Evolutionary conservation across 345 rosid genomes (phyloP).

Genomic region (Citrus unshiu): DNA sequence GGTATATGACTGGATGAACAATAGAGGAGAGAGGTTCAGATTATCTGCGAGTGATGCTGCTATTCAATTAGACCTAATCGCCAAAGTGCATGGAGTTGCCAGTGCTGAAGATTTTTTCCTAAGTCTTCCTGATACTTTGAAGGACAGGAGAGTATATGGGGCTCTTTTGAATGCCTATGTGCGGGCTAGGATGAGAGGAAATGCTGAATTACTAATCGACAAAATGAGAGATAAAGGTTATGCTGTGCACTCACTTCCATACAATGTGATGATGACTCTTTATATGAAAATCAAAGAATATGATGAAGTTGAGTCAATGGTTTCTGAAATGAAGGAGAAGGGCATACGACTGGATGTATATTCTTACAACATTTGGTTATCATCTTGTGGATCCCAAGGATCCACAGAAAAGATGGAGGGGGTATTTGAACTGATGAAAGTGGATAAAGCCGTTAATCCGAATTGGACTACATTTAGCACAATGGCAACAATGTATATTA

Average conservation of each 20-base stretch:
- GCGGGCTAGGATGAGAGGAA: conserved; percentile 50
- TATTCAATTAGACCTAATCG: conserved; percentile 82
- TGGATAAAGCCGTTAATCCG: conserved; percentile 50
- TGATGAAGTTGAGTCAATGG: conserved; percentile 61
- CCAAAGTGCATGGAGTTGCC: conserved; percentile 74
- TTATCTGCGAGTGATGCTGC: conserved; percentile 86
- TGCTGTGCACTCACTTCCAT: conserved; percentile 65
- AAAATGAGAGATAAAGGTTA: conserved; percentile 67
- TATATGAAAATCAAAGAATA: conserved; percentile 81
- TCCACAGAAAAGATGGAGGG: conserved; percentile 69
- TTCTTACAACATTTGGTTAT: conserved; percentile 93
- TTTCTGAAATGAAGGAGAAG: conserved; percentile 78
- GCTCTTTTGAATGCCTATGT: conserved; percentile 83
- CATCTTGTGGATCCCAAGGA: conserved; percentile 71
- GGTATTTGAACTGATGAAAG: conserved; percentile 72
- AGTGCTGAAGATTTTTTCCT: conserved; percentile 65
- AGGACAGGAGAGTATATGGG: conserved; percentile 81
- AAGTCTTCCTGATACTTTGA: conserved; percentile 47
- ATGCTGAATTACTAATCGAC: conserved; percentile 66
- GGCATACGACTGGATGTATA: conserved; percentile 66
- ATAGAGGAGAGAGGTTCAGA: conserved; percentile 63
- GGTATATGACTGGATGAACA: conserved; percentile 97
- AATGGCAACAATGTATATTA: conserved; percentile 83
- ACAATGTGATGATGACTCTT: conserved; percentile 96
- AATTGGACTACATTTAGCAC: conserved; percentile 96